A percentile compares a stretch with the other conserved stretches of the same genome.
Conservation (phyloP, 2,329 filamentous ascomycete genomes). For the Fusarium lyarnte region DNA sequence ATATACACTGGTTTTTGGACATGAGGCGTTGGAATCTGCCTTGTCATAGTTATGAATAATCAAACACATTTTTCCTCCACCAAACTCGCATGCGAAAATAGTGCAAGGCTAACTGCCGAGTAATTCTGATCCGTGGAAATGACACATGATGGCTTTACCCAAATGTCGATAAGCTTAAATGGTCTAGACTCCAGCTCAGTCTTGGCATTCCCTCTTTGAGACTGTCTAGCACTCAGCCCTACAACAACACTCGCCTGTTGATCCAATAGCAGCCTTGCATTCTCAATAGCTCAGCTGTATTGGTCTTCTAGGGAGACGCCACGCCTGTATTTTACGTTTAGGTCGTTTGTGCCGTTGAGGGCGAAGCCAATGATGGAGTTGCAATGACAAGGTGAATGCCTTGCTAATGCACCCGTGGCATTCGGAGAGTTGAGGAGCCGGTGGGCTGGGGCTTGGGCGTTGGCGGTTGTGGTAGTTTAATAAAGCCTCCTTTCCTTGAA, state of each 20-base stretch:
- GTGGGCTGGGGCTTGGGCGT: neutral
- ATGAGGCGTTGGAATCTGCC: constrained; percentile 15
- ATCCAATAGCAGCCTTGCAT: neutral
- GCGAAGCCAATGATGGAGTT: constrained; percentile 1
- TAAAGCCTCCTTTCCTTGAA: constrained; percentile 13
- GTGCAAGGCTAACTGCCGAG: neutral
- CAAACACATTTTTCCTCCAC: neutral
- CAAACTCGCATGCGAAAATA: neutral
- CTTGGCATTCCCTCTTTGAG: constrained; percentile 16
- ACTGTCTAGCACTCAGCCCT: constrained; percentile 15
- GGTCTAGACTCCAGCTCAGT: constrained; percentile 22
- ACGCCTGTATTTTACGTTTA: constrained; percentile 6
- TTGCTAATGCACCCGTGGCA: neutral
- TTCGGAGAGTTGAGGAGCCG: constrained; percentile 16
- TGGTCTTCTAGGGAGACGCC: constrained; percentile 6
- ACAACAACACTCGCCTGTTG: constrained; percentile 2
- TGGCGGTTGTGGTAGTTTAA: constrained; percentile 1
- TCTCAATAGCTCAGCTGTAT: constrained; percentile 5
- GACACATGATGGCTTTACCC: neutral
- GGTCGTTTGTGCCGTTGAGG: neutral
- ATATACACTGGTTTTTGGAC: neutral
- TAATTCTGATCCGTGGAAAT: neutral
- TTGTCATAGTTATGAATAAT: neutral
- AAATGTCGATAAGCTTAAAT: constrained; percentile 26
- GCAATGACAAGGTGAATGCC: neutral